Percentiles rank a stretch among this genome's conserved stretches.
Evolutionary conservation across 768 basidiomycete genomes (phyloP).

Genomic region (Galerina sulciceps): DNA sequence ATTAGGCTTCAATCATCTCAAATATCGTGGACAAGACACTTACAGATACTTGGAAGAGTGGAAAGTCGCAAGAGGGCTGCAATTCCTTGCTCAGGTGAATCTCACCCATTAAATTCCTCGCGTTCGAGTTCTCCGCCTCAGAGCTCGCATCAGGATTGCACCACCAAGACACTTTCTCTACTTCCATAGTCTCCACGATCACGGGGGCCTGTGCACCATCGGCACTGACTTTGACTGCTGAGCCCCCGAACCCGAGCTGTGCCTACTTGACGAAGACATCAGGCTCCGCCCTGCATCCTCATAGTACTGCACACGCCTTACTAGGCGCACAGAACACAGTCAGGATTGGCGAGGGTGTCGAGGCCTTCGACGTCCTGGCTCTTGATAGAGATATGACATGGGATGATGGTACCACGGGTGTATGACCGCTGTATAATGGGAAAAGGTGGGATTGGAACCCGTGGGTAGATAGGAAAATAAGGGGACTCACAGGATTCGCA

Average conservation of each 20-base stretch:
- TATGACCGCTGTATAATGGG: conserved; percentile 31
- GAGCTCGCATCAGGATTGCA: conserved; percentile 1
- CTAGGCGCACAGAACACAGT: conserved; percentile 29
- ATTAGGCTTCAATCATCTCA: not conserved
- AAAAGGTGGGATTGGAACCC: not conserved
- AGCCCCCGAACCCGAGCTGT: not conserved
- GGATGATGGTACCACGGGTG: conserved; percentile 43
- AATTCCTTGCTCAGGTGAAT: conserved; percentile 33
- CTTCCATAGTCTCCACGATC: conserved; percentile 13
- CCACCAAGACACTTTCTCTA: conserved; percentile 36
- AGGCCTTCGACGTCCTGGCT: conserved; percentile 33
- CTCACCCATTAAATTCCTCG: conserved; percentile 33
- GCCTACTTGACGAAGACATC: not conserved
- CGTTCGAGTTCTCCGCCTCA: conserved; percentile 4
- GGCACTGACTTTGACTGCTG: not conserved
- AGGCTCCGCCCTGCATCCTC: conserved; percentile 15
- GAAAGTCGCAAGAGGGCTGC: conserved; percentile 30
- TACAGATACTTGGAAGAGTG: conserved; percentile 32
- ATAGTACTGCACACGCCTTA: conserved; percentile 31
- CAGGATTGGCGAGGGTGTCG: conserved; percentile 30
- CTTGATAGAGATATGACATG: conserved; percentile 34
- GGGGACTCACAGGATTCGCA: conserved; percentile 35
- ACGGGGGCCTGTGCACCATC: not conserved
- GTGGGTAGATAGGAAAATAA: not conserved
- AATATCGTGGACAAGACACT: conserved; percentile 1